Percentiles rank a stretch among this genome's conserved stretches.
Conservation (phyloP, 2,329 filamentous ascomycete genomes). For the Torrubiellomyces zombiae region DNA sequence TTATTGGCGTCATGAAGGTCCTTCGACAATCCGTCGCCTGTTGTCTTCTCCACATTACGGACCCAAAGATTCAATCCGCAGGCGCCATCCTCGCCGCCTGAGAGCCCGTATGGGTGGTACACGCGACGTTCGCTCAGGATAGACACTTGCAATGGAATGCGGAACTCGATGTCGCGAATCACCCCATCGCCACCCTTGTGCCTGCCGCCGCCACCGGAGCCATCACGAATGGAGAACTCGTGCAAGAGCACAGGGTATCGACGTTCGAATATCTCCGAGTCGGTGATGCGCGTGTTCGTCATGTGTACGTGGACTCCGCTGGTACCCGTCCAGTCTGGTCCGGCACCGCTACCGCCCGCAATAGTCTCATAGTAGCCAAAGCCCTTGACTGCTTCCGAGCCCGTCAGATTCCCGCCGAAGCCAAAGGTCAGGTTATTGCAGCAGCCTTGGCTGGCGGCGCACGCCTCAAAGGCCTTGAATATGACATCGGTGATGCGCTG, state of each 20-base stretch:
- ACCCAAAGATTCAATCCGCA: conserved; percentile 84
- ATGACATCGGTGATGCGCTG: conserved; percentile 28
- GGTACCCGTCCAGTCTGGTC: conserved; percentile 30
- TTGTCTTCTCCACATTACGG: conserved; percentile 45
- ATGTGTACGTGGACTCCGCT: conserved; percentile 33
- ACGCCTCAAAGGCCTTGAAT: conserved; percentile 59
- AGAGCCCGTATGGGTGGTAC: conserved; percentile 49
- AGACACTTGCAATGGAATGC: conserved; percentile 58
- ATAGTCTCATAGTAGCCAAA: conserved; percentile 46
- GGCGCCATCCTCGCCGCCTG: conserved; percentile 62
- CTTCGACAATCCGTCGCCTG: conserved; percentile 28
- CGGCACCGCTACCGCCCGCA: conserved; percentile 50
- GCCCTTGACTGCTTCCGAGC: conserved; percentile 19
- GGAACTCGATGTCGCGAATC: conserved; percentile 62
- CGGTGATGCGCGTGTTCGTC: conserved; percentile 67
- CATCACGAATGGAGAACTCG: conserved; percentile 49
- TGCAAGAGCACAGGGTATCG: conserved; percentile 55
- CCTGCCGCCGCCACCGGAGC: conserved; percentile 48
- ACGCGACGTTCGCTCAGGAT: conserved; percentile 67
- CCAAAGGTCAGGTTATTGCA: conserved; percentile 77
- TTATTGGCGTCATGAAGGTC: conserved; percentile 17
- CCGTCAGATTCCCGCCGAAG: conserved; percentile 35
- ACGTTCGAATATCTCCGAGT: conserved; percentile 27
- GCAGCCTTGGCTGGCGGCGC: conserved; percentile 63
- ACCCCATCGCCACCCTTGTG: conserved; percentile 59